A percentile compares a stretch with the other conserved stretches of the same genome.
Conservation (phyloP, 768 basidiomycete species). For the Russula griseocarnosa region DNA sequence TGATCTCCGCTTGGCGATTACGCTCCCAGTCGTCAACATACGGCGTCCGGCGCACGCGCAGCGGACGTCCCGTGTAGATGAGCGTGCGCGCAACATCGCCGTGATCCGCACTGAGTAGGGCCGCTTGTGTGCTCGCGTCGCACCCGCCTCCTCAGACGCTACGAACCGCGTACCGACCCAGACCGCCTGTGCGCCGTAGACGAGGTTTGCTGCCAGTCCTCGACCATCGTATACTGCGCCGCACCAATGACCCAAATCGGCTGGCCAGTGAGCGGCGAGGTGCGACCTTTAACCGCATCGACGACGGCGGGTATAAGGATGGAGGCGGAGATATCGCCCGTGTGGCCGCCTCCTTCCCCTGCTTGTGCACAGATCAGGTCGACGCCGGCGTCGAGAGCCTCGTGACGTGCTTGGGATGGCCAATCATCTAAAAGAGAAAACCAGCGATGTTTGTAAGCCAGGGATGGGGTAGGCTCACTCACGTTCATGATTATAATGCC, state of each 20-base stretch:
- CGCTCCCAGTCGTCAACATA: constrained; percentile 85
- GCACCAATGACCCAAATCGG: constrained; percentile 89
- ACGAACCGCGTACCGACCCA: constrained; percentile 73
- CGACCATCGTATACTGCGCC: constrained; percentile 87
- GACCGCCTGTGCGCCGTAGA: constrained; percentile 86
- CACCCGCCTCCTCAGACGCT: constrained; percentile 72
- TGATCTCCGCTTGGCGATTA: constrained; percentile 77
- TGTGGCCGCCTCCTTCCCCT: constrained; percentile 71
- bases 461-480: constrained; percentile 26
- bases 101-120: constrained; percentile 61
- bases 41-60: constrained; percentile 79
- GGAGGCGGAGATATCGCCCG: constrained; percentile 77
- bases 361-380: constrained; percentile 95
- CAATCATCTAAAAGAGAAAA: constrained; percentile 59
- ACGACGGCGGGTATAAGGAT: constrained; percentile 91
- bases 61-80: constrained; percentile 85
- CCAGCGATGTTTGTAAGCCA: too few relatives aligned
- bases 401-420: constrained; percentile 85
- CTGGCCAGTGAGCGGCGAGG: constrained; percentile 73
- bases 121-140: constrained; percentile 84
- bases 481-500: constrained; percentile 88
- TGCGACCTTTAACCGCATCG: constrained; percentile 72
- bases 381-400: constrained; percentile 78
- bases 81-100: constrained; percentile 82
- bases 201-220: constrained; percentile 78